These are phyloP conservation scores for Pichia thaimueangensis DNA, from an alignment of 805 yeast genomes.

Conservation along the genomic window DNA sequence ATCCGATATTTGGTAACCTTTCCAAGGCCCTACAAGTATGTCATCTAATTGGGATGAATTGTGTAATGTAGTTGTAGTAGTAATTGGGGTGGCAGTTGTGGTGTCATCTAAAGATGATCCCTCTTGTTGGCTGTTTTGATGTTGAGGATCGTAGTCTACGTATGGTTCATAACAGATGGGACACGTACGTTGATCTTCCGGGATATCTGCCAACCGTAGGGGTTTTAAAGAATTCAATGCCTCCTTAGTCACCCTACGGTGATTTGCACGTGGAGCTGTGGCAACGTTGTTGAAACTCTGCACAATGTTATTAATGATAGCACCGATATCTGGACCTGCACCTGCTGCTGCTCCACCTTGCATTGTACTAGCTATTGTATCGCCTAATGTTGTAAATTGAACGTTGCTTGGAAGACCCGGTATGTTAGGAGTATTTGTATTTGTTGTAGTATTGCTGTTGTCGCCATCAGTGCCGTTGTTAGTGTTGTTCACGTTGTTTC, in stretches of 20 bases:
- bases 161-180: conserved; percentile 38
- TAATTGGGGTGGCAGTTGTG: neutral
- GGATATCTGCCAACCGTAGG: conserved; percentile 16
- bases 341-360: neutral
- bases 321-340: neutral
- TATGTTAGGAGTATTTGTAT: too few relatives aligned
- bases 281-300: neutral
- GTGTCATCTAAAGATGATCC: neutral
- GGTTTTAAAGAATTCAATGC: conserved; percentile 29
- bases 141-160: neutral
- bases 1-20: conserved; percentile 21
- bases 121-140: too few relatives aligned
- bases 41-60: neutral
- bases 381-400: conserved; percentile 2
- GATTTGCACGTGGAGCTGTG: neutral
- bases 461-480: neutral
- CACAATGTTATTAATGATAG: neutral
- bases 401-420: neutral
- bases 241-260: conserved; percentile 20
- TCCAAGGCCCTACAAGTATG: conserved; percentile 3
- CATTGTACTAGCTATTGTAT: conserved; percentile 1
- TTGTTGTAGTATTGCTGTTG: neutral
- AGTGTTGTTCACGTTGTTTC: neutral
- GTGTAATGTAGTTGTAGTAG: too few relatives aligned
- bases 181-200: conserved; percentile 29